Base-by-base conservation (phyloP, 345 rosid genomes). In the Hibiscus trionum region DNA sequence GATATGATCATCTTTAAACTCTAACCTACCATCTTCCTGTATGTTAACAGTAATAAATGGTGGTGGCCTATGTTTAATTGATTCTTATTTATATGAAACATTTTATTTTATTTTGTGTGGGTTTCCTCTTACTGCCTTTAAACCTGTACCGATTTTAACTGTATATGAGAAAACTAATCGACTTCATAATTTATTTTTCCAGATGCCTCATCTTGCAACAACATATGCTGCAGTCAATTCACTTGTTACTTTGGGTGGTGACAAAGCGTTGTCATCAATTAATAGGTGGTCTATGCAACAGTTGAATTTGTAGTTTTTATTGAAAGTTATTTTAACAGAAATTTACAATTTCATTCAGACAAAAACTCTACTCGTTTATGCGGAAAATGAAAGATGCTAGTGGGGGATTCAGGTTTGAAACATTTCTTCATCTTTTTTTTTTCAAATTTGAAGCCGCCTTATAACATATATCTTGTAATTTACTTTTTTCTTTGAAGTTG, bases 131-230 rank as follows among this genome's bases (percentile, higher is more conserved):
- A 60, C 29, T 2, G 16, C 26, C 11, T 52, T 52, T 55, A 17
- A 11, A 35, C 7, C 19, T 53, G 1, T 53, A 0, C 35, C 17
- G 0, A 42, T 70, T 70, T 17, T 31, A 19, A 35, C 16, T 6
- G 1, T 55, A 11, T 55, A 17, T 53, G 62, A 69, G 72, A 59
- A 19, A 70, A 27, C 67, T 59, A 27, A 44, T 42, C 26, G 74
- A 52, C 12, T 8, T 47, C 52, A 37, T 21, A 67, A 69, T 44
- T 29, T 76, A 74, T 70, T 61, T 76, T 67, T 55, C 71, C 86
- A 95, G 99, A 80, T 95, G 92, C 97, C 99, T 75, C 97, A 92
- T 81, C 92, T 95, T 70, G 96, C 97, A 75, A 92, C 99, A 75
- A 95, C 88, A 50, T 95, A 92, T 84, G 99, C 97, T 66, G 96